A percentile compares a stretch with the other conserved stretches of the same genome.
phyloP scores from a whole-genome alignment of 148 eudicot species.

The Nepenthes gracilis region DNA sequence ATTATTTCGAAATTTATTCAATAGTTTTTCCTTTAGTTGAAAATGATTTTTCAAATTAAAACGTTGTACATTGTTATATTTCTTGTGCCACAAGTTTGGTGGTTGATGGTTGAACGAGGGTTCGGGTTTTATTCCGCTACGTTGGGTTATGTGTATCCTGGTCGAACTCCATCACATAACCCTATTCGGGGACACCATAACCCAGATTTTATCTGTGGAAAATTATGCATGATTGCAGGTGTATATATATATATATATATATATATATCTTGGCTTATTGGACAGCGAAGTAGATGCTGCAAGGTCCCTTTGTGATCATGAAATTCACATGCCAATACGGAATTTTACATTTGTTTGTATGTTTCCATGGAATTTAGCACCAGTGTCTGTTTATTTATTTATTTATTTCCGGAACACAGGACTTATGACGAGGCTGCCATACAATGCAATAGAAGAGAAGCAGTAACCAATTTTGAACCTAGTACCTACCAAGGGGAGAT shows the following conservation, averaged over 20 bases:
- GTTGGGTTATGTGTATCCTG: too few species aligned
- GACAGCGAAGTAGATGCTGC: constrained; percentile 38
- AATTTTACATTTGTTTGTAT: not conserved
- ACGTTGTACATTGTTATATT: too few species aligned
- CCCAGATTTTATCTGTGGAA: constrained; percentile 19
- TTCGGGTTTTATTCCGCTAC: too few species aligned
- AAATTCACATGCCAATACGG: constrained; percentile 3
- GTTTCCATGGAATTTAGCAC: not conserved
- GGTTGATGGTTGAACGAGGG: too few species aligned
- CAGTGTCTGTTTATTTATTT: not conserved
- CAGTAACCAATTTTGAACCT: constrained; percentile 65
- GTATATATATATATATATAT: constrained; percentile 12
- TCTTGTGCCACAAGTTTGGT: too few species aligned
- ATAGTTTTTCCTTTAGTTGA: too few species aligned
- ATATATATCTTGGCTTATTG: constrained; percentile 59
- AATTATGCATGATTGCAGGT: constrained; percentile 65
- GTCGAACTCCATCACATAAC: too few species aligned
- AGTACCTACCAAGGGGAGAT: constrained; percentile 35
- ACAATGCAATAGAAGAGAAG: constrained; percentile 54
- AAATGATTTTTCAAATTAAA: too few species aligned
- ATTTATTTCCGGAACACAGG: constrained; percentile 28
- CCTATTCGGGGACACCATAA: too few species aligned
- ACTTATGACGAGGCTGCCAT: constrained; percentile 81
- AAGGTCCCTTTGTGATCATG: constrained; percentile 47
- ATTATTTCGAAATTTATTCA: too few species aligned